Evolutionary conservation across 2,329 filamentous ascomycete species (phyloP).

Genomic region (Alternaria hordeiaustralica): DNA sequence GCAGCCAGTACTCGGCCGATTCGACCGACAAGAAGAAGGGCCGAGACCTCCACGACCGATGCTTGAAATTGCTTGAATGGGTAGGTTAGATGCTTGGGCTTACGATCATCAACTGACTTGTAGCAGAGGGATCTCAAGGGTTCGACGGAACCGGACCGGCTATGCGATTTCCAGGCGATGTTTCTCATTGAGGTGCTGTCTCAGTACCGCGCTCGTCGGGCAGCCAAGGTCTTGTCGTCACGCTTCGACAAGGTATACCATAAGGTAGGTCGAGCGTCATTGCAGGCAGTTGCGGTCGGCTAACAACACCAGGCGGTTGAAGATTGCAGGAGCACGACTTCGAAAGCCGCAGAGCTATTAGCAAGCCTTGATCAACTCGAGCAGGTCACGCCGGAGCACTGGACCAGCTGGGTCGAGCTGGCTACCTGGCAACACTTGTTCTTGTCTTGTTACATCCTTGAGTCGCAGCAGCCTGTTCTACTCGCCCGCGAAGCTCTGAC

Average conservation of each 20-base stretch:
- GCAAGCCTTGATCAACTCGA: constrained; percentile 25
- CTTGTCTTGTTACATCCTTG: constrained; percentile 52
- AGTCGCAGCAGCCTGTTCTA: constrained; percentile 47
- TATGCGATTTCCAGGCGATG: constrained; percentile 54
- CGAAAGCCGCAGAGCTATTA: constrained; percentile 23
- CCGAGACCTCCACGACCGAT: constrained; percentile 50
- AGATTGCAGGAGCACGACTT: constrained; percentile 24
- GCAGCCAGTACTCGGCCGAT: constrained; percentile 49
- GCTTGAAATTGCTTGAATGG: constrained; percentile 50
- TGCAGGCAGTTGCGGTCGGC: neutral
- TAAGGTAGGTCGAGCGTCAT: constrained; percentile 28
- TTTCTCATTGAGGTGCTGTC: constrained; percentile 53
- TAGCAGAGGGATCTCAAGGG: constrained; percentile 35
- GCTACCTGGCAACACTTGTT: constrained; percentile 48
- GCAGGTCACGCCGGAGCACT: constrained; percentile 30
- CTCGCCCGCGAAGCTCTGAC: constrained; percentile 33
- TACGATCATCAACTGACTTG: constrained; percentile 20
- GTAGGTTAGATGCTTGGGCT: constrained; percentile 19
- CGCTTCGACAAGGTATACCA: constrained; percentile 49
- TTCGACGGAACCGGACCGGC: constrained; percentile 34
- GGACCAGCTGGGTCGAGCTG: constrained; percentile 44
- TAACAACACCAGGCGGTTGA: constrained; percentile 31
- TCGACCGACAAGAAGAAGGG: constrained; percentile 45
- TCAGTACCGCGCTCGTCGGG: constrained; percentile 51
- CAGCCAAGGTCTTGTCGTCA: constrained; percentile 44